Evolutionary conservation across 2,329 filamentous ascomycete genomes (phyloP), one percentile per base, ranked within the genome.

Genomic region (Trichoderma sp.): DNA sequence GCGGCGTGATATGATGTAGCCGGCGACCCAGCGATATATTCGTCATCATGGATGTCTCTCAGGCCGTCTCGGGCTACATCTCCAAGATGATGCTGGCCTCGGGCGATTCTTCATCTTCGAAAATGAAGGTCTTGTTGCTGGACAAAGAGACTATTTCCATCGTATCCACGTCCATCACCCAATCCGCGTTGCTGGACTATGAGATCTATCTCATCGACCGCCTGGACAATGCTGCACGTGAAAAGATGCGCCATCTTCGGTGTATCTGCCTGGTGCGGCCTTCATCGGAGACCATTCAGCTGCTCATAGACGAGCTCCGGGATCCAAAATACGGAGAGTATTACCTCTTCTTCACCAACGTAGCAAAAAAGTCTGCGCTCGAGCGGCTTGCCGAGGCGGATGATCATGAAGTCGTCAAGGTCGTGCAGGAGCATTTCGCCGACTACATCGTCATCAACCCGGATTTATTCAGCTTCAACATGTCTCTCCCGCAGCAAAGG

Each of bases 301-400:
- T 92, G 72, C 87, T 99, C 65, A 95, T 99, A 74, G 96, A 99
- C 77, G 96, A 99, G 83, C 86, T 99, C 68, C 88, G 96, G 71
- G 95, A 98, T 61, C 96, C 96, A 5, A 97, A 94, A 78, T 99
- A 99, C 75, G 95, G 96, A 73, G 96, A 99, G 82, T 99, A 99
- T 81, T 89, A 97, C 77, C 87, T 99, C 68, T 97, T 96, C 80
- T 97, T 99, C 80, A 98, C 94, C 84, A 99, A 99, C 79, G 92
- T 99, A 70, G 91, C 96, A 77, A 97, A 96, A 80, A 99, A 99
- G 81, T 98, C 96, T 2, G 92, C 95, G 0, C 85, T 99, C 29
- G 96, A 99, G 79, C 89, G 96, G 55, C 84, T 99, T 55, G 96
- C 96, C 40, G 96, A 99, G 83, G 94, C 96, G 31, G 96, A 99